phyloP scores from a whole-genome alignment of 192 early-diverging fungal species.

The Oehlia diaphana region DNA sequence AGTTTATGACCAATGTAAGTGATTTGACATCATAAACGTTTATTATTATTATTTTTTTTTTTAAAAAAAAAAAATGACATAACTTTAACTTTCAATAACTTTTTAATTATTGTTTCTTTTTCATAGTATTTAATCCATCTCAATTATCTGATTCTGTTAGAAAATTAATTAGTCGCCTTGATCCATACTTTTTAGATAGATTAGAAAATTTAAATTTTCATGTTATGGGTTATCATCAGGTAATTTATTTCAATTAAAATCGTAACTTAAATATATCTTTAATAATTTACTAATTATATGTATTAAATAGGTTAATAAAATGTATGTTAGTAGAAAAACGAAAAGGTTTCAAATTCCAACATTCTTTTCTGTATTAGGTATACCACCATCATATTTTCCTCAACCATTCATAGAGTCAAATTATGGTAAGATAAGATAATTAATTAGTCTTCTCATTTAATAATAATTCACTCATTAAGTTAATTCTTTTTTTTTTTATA shows the following conservation, averaged over 20 bases:
- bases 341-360: neutral
- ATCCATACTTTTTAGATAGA: neutral
- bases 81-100: neutral
- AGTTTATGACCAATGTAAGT: neutral
- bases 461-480: neutral
- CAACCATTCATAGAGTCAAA: neutral
- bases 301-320: constrained; percentile 1
- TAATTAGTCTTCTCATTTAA: neutral
- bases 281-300: neutral
- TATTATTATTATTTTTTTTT: neutral
- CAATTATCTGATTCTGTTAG: neutral
- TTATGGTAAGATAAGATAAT: neutral
- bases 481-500: neutral
- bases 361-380: neutral
- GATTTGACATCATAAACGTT: neutral
- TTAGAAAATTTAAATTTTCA: neutral
- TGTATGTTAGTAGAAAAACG: constrained; percentile 5
- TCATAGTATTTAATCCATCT: neutral
- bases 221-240: neutral
- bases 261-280: neutral
- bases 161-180: neutral
- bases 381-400: neutral
- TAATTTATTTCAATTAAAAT: neutral
- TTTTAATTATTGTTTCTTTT: neutral
- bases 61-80: neutral